These are phyloP conservation scores for Nothopassalora personata DNA, from an alignment of 2,329 filamentous ascomycete species.

Conservation along the genomic window DNA sequence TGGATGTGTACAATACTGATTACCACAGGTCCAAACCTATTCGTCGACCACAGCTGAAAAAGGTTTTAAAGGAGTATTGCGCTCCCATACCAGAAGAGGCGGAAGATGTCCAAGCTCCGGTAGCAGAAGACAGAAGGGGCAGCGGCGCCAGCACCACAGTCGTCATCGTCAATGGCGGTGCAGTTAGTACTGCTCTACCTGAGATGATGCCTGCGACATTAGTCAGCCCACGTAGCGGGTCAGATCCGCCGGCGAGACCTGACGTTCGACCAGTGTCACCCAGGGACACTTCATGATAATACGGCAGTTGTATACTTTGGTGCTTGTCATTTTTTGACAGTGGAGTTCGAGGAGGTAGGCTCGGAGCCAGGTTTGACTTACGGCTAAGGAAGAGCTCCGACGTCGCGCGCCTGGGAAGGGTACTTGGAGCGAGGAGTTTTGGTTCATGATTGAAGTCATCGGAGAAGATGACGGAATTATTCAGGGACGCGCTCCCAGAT, in stretches of 20 bases:
- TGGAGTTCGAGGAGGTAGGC: neutral
- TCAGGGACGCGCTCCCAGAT: neutral
- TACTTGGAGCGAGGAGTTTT: neutral
- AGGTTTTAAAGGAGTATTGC: conserved; percentile 75
- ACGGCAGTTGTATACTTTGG: neutral
- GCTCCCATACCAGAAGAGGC: conserved; percentile 19
- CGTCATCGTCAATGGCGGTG: conserved; percentile 1
- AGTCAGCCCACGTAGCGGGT: neutral
- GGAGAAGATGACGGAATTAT: neutral
- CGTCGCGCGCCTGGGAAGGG: neutral
- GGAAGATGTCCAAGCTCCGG: conserved; percentile 9
- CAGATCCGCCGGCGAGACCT: neutral
- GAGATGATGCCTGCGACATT: neutral
- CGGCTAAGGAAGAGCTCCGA: neutral
- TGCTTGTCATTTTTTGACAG: neutral
- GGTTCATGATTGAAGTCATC: neutral
- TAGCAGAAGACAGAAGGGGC: conserved; percentile 7
- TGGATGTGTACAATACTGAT: neutral
- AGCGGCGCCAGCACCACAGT: conserved; percentile 12
- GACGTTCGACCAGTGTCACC: conserved; percentile 3
- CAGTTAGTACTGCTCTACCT: neutral
- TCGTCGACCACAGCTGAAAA: conserved; percentile 73
- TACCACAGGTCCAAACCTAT: conserved; percentile 53
- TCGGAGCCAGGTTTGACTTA: neutral
- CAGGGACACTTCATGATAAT: neutral